Evolutionary conservation across 2,329 filamentous ascomycete species (phyloP).

Genomic region (Bipolaris oryzae): DNA sequence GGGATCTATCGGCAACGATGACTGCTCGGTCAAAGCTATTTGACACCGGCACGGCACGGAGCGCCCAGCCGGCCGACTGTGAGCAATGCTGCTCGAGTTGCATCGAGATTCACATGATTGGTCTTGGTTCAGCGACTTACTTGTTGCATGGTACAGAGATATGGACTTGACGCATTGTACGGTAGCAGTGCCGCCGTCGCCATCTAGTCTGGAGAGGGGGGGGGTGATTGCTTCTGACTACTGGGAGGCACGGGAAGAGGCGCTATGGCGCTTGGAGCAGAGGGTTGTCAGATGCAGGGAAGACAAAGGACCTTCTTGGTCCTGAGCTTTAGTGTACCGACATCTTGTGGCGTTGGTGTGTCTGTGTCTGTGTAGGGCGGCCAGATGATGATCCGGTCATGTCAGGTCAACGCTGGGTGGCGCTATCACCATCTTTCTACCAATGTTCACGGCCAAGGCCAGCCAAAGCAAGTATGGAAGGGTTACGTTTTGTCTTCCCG

Average conservation of each 20-base stretch:
- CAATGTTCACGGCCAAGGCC: background rate
- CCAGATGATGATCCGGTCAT: constrained; percentile 5
- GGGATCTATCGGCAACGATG: constrained; percentile 2
- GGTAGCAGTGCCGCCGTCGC: background rate
- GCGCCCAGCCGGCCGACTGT: background rate
- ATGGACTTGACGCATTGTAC: background rate
- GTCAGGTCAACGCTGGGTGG: constrained; percentile 1
- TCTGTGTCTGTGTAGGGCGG: background rate
- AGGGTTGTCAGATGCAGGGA: constrained; percentile 1
- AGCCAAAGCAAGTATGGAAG: background rate
- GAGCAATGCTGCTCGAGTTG: background rate
- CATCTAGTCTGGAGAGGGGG: background rate
- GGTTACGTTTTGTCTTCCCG: background rate
- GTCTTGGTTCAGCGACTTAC: background rate
- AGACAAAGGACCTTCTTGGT: background rate
- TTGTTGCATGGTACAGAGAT: background rate
- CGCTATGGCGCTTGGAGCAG: background rate
- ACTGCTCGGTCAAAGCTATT: background rate
- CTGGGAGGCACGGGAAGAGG: background rate
- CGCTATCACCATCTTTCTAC: background rate
- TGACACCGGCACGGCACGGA: constrained; percentile 3
- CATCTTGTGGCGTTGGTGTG: background rate
- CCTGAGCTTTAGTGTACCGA: constrained; percentile 5
- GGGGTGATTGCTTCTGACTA: background rate
- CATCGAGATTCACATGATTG: background rate